Evolutionary conservation across 768 basidiomycete species (phyloP), one percentile per base, ranked within the genome.

Genomic region (Podaxis sp.): DNA sequence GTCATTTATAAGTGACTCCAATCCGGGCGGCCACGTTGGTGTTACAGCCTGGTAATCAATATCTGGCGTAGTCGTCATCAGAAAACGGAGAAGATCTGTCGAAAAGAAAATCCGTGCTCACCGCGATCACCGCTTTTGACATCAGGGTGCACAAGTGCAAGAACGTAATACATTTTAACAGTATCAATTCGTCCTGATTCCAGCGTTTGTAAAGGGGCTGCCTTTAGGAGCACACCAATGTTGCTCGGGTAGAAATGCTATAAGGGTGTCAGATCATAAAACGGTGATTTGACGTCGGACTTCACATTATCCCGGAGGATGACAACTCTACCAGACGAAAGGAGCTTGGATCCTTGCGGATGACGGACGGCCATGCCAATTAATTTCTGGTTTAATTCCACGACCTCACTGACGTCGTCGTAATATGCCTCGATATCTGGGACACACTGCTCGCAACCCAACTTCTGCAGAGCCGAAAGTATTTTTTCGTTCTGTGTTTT

Each of bases 211-310:
- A 80, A 72, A 2, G 80, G 84, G 51, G 85, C 86, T 52, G 79
- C 80, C 70, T 88, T 89, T 40, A 97, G 78, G 15, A 96, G 67
- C 26, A 96, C 79, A 4, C 84, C 95, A 22, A 87, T 73, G 56
- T 87, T 89, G 65, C 86, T 87, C 17, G 79, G 80, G 60, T 76
- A 79, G 73, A 93, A 95, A 72, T 94, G 91, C 95, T 96, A 68
- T 33, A 33, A 50, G 60, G 30, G 10, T 24, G 41, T 63, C 40
- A 67, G 60, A 4, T 52, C 26, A 33, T 44, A 22, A 44, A 36
- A 2, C 24, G 22, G 24, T 28, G 26, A 10, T 52, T 63, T 4
- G 36, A 13, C 41, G 46, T 54, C 11, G 12, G 24, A 72, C 88
- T 69, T 75, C 17, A 97, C 96, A 41, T 84, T 83, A 70, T 98